phyloP scores from a whole-genome alignment of 2,329 filamentous ascomycete species.

The Boeremia lycopersici region DNA sequence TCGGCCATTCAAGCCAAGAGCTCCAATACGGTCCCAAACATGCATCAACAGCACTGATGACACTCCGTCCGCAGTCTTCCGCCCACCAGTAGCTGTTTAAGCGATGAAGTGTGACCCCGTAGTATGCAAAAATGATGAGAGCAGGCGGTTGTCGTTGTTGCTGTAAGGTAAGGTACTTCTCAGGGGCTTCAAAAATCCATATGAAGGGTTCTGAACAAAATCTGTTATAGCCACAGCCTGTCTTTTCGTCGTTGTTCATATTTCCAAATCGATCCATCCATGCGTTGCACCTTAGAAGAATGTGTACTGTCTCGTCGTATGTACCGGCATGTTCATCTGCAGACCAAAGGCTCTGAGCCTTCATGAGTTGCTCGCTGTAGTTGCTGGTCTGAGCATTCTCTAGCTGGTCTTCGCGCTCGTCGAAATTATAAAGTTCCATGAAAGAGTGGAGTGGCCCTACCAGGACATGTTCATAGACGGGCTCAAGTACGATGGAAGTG shows the following conservation, averaged over 20 bases:
- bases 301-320: neutral
- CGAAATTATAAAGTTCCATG: neutral
- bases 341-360: neutral
- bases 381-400: neutral
- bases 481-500: constrained; percentile 8
- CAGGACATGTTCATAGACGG: neutral
- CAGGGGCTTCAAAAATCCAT: constrained; percentile 18
- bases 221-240: neutral
- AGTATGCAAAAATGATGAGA: constrained; percentile 26
- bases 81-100: constrained; percentile 24
- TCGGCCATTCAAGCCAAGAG: constrained; percentile 19
- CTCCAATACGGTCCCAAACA: constrained; percentile 23
- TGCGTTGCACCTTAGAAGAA: neutral
- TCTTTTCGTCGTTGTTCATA: neutral
- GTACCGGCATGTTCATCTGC: neutral
- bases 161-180: constrained; percentile 19
- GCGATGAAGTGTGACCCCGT: constrained; percentile 17
- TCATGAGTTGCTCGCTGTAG: neutral
- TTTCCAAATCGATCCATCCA: neutral
- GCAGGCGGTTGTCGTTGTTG: constrained; percentile 24
- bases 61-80: constrained; percentile 25
- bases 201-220: neutral
- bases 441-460: neutral
- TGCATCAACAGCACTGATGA: constrained; percentile 17
- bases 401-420: neutral